Percentiles rank a stretch among this genome's conserved stretches.
phyloP scores from a whole-genome alignment of 2,329 filamentous ascomycete genomes.

The Didymella keratinophila region DNA sequence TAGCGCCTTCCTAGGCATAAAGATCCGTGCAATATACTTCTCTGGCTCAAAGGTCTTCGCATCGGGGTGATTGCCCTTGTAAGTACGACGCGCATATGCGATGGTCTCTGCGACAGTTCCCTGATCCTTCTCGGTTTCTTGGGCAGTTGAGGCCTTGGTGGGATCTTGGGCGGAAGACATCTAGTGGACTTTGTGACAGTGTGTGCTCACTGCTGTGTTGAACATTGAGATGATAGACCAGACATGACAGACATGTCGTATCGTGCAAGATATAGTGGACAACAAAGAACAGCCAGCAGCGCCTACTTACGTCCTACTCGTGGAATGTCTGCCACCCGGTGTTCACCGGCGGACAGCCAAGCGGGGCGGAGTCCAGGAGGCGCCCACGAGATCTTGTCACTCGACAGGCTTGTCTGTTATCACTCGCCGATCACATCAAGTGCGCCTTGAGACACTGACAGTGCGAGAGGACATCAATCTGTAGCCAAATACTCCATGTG shows the following conservation, averaged over 20 bases:
- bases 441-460: constrained; percentile 1
- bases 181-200: not conserved
- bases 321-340: constrained; percentile 3
- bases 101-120: constrained; percentile 11
- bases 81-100: constrained; percentile 14
- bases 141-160: not conserved
- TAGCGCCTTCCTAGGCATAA: too few relatives aligned
- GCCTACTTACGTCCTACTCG: constrained; percentile 1
- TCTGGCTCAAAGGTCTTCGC: constrained; percentile 12
- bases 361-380: constrained; percentile 15
- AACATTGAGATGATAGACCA: not conserved
- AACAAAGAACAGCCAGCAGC: not conserved
- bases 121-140: not conserved
- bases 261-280: not conserved
- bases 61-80: constrained; percentile 13
- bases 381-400: constrained; percentile 12
- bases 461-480: not conserved
- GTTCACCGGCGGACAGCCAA: constrained; percentile 17
- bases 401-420: not conserved
- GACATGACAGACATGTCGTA: too few relatives aligned
- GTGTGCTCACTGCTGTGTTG: not conserved
- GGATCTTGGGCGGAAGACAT: constrained; percentile 8
- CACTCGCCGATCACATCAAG: not conserved
- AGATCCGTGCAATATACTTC: not conserved
- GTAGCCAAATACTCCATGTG: not conserved